These are phyloP conservation scores for Penicillium sp. DNA, from an alignment of 2,329 filamentous ascomycete genomes.

Conservation along the genomic window DNA sequence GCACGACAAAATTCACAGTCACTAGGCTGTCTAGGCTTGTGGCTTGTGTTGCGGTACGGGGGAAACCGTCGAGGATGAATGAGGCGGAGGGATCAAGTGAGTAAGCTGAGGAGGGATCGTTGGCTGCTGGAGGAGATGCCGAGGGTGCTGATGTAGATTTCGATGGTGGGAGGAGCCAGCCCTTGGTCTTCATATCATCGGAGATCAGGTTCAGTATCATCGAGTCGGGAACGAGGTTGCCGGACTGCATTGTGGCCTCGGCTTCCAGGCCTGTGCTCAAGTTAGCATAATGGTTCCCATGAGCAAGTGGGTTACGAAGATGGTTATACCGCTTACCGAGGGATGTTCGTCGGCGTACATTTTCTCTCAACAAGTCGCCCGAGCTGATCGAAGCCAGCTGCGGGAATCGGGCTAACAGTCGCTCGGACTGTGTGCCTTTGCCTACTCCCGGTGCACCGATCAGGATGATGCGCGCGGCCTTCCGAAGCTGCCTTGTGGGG, in stretches of 20 bases:
- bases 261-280: constrained; percentile 73
- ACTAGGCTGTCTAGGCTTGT: constrained; percentile 73
- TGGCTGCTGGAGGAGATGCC: constrained; percentile 4
- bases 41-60: constrained; percentile 81
- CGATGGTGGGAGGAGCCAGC: constrained; percentile 67
- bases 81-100: constrained; percentile 74
- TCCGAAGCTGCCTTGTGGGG: constrained; percentile 58
- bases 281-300: constrained; percentile 5
- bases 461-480: constrained; percentile 88
- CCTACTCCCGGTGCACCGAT: constrained; percentile 95
- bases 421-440: constrained; percentile 92
- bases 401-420: constrained; percentile 80
- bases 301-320: background rate
- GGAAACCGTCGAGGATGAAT: constrained; percentile 95
- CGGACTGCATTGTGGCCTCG: constrained; percentile 81
- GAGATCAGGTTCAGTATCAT: constrained; percentile 91
- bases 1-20: constrained; percentile 92
- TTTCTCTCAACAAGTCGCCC: constrained; percentile 84
- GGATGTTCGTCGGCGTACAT: constrained; percentile 84
- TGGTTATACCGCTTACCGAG: constrained; percentile 60
- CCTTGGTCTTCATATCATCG: constrained; percentile 78
- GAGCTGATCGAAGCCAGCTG: constrained; percentile 90
- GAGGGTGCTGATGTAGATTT: constrained; percentile 1
- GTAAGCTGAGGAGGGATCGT: constrained; percentile 27
- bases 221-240: constrained; percentile 85